A percentile compares a stretch with the other conserved stretches of the same genome.
These are phyloP conservation scores for Myxozyma vanderwaltii DNA, from an alignment of 805 yeast species.

Conservation along the genomic window DNA sequence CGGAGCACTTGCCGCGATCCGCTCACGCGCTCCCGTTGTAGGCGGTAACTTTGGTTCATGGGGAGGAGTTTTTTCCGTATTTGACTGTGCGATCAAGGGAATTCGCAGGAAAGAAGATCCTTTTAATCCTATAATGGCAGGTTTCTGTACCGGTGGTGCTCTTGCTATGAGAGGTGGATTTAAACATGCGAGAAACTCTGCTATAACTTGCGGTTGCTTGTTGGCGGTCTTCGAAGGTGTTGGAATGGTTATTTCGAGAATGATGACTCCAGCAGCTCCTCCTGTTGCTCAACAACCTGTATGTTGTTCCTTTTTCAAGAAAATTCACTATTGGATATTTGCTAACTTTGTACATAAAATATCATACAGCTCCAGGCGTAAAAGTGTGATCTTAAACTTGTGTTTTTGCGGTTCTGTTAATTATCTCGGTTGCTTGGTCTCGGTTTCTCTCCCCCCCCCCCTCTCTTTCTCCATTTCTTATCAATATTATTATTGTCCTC, in stretches of 20 bases:
- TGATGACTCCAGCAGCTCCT: conserved; percentile 15
- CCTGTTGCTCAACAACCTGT: conserved; percentile 5
- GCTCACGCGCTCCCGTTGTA: conserved; percentile 95
- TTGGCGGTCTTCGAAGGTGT: conserved; percentile 98
- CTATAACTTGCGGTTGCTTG: conserved; percentile 95
- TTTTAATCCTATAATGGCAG: conserved; percentile 96
- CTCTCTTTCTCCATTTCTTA: neutral
- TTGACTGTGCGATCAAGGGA: conserved; percentile 93
- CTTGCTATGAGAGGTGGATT: conserved; percentile 98
- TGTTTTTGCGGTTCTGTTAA: neutral
- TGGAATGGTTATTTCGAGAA: conserved; percentile 75
- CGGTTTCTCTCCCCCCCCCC: neutral
- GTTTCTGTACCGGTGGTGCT: conserved; percentile 97
- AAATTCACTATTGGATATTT: neutral
- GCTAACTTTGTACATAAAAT: neutral
- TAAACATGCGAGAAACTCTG: conserved; percentile 94
- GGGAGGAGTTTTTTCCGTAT: conserved; percentile 97
- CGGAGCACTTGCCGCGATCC: conserved; percentile 87
- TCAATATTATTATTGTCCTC: neutral
- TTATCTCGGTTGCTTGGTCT: neutral
- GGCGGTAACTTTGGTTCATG: conserved; percentile 99
- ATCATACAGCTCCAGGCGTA: neutral
- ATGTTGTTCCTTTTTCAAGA: neutral
- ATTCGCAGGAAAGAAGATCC: conserved; percentile 98
- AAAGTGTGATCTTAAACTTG: neutral